Conservation (phyloP, 2,329 filamentous ascomycete genomes). For the Biscogniauxia sp. region DNA sequence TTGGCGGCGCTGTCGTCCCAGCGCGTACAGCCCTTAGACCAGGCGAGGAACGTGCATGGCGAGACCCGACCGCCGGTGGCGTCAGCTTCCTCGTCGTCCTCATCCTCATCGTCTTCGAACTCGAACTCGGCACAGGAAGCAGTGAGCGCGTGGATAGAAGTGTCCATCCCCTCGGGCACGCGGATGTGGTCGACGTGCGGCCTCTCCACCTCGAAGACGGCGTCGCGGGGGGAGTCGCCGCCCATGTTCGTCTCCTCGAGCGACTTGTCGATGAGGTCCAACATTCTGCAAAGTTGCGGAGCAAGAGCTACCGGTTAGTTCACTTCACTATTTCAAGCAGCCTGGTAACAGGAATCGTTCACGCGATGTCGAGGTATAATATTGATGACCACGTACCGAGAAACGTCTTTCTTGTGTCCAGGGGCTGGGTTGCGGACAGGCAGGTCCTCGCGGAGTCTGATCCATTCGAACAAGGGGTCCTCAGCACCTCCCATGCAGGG, state of each 20-base stretch:
- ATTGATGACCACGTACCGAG: conserved; percentile 21
- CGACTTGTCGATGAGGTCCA: conserved; percentile 19
- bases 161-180: conserved; percentile 19
- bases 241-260: conserved; percentile 13
- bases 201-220: conserved; percentile 23
- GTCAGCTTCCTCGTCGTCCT: conserved; percentile 37
- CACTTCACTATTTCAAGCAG: no score
- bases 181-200: conserved; percentile 22
- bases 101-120: conserved; percentile 11
- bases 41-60: conserved; percentile 40
- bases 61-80: conserved; percentile 37
- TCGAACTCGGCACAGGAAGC: conserved; percentile 12
- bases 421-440: conserved; percentile 4
- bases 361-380: no score
- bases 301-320: no score
- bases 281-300: conserved; percentile 17
- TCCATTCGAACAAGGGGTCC: conserved; percentile 28
- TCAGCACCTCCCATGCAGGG: conserved; percentile 12
- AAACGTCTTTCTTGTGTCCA: conserved; percentile 13
- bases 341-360: no score
- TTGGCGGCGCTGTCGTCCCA: conserved; percentile 25
- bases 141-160: conserved; percentile 10
- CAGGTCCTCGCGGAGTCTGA: conserved; percentile 13
- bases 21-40: conserved; percentile 35
- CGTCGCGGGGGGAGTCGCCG: conserved; percentile 21